Percentiles rank a stretch among this genome's conserved stretches.
Conservation (phyloP, 345 rosid species). For the Ceriops tagal region DNA sequence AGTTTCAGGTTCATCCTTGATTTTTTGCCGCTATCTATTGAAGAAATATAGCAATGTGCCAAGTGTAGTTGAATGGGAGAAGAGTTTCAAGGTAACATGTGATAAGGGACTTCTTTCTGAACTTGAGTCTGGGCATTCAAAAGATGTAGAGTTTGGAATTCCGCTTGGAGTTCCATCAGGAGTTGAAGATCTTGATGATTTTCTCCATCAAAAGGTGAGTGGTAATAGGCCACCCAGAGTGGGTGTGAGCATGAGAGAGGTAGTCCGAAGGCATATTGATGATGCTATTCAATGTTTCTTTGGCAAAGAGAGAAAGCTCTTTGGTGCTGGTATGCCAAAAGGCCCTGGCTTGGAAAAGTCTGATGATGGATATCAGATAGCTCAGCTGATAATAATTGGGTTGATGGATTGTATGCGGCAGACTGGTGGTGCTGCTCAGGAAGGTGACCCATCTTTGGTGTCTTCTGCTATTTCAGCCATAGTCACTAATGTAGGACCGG, state of each 20-base stretch:
- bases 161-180: slow-evolving; percentile 85
- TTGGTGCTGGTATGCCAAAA: slow-evolving; percentile 53
- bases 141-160: slow-evolving; percentile 69
- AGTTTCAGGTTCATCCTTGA: slow-evolving; percentile 59
- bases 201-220: slow-evolving; percentile 69
- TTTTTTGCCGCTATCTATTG: slow-evolving; percentile 71
- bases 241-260: slow-evolving; percentile 77
- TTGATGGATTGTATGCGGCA: slow-evolving; percentile 81
- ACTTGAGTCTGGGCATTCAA: slow-evolving; percentile 71
- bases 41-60: slow-evolving; percentile 70
- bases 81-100: slow-evolving; percentile 55
- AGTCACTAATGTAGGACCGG: slow-evolving; percentile 60
- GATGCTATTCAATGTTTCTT: slow-evolving; percentile 52
- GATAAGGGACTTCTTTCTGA: slow-evolving; percentile 87
- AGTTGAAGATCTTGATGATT: slow-evolving; percentile 81
- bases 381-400: slow-evolving; percentile 73
- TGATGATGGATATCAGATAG: slow-evolving; percentile 70
- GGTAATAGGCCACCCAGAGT: slow-evolving; percentile 65
- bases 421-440: slow-evolving; percentile 97
- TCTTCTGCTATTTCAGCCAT: slow-evolving; percentile 91
- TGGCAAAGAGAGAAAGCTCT: slow-evolving; percentile 60
- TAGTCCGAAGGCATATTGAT: slow-evolving; percentile 67
- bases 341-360: slow-evolving; percentile 48
- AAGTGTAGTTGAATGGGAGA: slow-evolving; percentile 91
- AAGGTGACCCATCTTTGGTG: slow-evolving; percentile 93